Conservation (phyloP, 1,284 basidiomycete genomes). For the Cutaneotrichosporon cyanovorans region DNA sequence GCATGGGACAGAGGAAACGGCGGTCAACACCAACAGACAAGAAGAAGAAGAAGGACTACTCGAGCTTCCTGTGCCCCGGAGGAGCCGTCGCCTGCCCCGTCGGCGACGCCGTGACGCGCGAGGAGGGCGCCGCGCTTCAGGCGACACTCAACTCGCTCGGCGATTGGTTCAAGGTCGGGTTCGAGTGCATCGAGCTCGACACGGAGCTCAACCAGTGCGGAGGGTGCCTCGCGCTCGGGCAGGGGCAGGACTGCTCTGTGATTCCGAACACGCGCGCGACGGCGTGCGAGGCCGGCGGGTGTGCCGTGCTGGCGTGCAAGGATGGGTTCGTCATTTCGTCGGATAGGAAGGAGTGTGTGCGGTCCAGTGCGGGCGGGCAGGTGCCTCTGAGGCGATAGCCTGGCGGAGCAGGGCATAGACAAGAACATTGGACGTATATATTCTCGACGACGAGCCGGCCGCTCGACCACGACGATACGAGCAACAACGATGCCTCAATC, state of each 20-base stretch:
- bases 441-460: too few species aligned
- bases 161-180: conserved; percentile 47
- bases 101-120: conserved; percentile 23
- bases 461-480: too few species aligned
- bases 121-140: conserved; percentile 24
- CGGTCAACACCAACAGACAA: conserved; percentile 18
- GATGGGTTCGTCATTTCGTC: conserved; percentile 41
- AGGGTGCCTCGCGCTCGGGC: conserved; percentile 42
- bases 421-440: too few species aligned
- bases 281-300: conserved; percentile 38
- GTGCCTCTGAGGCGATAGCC: not conserved
- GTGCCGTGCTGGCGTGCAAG: conserved; percentile 41
- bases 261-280: conserved; percentile 42
- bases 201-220: conserved; percentile 45
- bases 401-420: not conserved
- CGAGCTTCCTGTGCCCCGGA: conserved; percentile 45
- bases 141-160: conserved; percentile 33
- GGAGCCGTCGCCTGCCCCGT: conserved; percentile 43
- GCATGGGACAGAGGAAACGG: conserved; percentile 37
- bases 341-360: conserved; percentile 33
- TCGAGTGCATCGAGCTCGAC: conserved; percentile 46
- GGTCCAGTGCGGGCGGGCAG: conserved; percentile 1
- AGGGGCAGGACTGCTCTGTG: conserved; percentile 44
- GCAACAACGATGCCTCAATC: too few species aligned
- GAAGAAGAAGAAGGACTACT: conserved; percentile 44